Percentiles rank a stretch among this genome's conserved stretches.
Evolutionary conservation across 148 eudicot species (phyloP).

Genomic region (Agrostemma githago): DNA sequence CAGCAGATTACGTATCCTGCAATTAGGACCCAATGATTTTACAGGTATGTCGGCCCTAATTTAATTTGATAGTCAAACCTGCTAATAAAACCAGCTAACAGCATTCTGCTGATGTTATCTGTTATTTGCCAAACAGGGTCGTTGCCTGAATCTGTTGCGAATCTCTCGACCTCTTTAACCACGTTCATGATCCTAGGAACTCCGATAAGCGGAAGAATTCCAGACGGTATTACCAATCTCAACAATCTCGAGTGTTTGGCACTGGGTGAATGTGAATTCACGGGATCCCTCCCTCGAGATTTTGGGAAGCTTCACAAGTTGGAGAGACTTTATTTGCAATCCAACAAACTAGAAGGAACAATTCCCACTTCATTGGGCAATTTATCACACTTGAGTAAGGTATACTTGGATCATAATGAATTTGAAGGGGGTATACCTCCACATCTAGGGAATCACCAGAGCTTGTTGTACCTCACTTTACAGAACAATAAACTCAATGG

Average conservation of each 20-base stretch:
- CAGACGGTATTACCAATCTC: constrained; percentile 19
- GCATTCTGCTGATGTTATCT: too few species aligned
- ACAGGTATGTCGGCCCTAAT: constrained; percentile 7
- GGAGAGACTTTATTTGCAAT: neutral
- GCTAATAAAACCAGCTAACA: too few species aligned
- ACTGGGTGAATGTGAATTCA: neutral
- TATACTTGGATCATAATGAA: neutral
- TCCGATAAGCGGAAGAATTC: constrained; percentile 17
- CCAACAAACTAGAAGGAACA: neutral
- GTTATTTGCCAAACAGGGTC: constrained; percentile 1
- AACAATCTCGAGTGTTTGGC: neutral
- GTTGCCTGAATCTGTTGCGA: neutral
- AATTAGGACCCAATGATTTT: neutral
- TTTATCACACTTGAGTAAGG: neutral
- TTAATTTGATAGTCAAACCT: too few species aligned
- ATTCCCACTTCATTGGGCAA: constrained; percentile 31
- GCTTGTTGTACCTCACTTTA: neutral
- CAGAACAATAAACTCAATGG: neutral
- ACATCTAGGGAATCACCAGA: constrained; percentile 25
- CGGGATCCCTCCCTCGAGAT: neutral
- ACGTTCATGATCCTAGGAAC: neutral
- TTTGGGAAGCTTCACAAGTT: neutral
- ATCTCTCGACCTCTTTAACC: constrained; percentile 9
- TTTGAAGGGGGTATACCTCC: constrained; percentile 15
- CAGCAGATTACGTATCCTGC: neutral